Evolutionary conservation across 2,329 filamentous ascomycete species (phyloP).

Genomic region (Stachybotrys chlorohalonatus): DNA sequence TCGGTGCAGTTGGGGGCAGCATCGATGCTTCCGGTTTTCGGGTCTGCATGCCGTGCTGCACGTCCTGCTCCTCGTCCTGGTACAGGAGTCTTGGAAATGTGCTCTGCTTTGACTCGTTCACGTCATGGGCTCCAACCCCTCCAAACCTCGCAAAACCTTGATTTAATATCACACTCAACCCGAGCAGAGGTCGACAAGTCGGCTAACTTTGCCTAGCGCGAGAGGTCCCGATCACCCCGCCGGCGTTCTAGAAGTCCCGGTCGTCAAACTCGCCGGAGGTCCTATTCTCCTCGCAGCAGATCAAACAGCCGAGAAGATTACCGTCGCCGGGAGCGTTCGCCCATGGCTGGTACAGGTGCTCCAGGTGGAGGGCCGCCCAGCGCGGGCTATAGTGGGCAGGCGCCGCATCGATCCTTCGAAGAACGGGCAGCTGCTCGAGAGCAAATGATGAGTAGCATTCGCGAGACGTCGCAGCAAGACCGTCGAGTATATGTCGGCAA

Average conservation of each 20-base stretch:
- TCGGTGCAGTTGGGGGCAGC: too few species aligned
- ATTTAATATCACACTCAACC: background rate
- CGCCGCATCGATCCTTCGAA: conserved; percentile 68
- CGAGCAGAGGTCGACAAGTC: background rate
- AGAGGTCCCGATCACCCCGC: conserved; percentile 72
- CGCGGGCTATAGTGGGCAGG: conserved; percentile 50
- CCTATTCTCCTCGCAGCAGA: conserved; percentile 70
- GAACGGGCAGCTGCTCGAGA: conserved; percentile 78
- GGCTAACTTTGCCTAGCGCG: conserved; percentile 51
- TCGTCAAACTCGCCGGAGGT: conserved; percentile 59
- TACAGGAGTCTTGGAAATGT: too few species aligned
- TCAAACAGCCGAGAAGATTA: conserved; percentile 69
- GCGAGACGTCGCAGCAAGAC: conserved; percentile 95
- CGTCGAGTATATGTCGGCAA: conserved; percentile 99
- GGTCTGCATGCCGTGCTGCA: too few species aligned
- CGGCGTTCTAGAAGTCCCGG: conserved; percentile 79
- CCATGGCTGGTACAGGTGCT: conserved; percentile 70
- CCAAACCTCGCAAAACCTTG: background rate
- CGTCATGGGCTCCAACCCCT: background rate
- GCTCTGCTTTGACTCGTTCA: too few species aligned
- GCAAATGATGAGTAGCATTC: conserved; percentile 91
- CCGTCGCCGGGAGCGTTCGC: conserved; percentile 70
- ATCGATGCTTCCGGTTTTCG: too few species aligned
- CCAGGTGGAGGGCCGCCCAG: conserved; percentile 57
- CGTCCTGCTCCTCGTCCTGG: too few species aligned